Conservation (phyloP, 164 flowering plant species). For the Piper betle region DNA sequence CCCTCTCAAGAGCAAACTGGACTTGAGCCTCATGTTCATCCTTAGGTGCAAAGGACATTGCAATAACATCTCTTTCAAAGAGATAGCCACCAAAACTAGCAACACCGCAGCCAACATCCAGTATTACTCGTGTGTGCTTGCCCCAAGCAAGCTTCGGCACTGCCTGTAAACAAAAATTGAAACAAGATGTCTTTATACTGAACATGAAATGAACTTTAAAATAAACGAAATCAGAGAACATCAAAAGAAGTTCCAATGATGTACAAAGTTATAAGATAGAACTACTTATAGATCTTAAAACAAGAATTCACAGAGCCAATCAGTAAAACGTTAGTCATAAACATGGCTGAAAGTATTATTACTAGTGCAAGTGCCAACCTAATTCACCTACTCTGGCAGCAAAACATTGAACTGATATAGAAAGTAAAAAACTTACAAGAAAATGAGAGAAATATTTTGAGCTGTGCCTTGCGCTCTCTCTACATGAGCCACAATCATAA, state of each 20-base stretch:
- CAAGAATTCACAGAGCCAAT: neutral
- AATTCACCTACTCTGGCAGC: neutral
- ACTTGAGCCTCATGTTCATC: too few relatives aligned
- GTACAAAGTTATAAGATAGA: neutral
- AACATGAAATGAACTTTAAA: neutral
- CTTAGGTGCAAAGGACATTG: too few relatives aligned
- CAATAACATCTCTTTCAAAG: too few relatives aligned
- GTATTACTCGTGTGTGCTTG: slow-evolving; percentile 50
- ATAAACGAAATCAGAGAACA: neutral
- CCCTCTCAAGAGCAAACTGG: too few relatives aligned
- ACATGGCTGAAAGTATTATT: neutral
- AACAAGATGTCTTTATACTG: neutral
- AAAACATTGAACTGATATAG: neutral
- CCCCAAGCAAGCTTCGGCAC: slow-evolving; percentile 70
- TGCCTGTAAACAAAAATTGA: slow-evolving; percentile 29
- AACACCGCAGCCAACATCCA: slow-evolving; percentile 95
- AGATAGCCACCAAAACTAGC: slow-evolving; percentile 36
- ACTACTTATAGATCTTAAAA: neutral
- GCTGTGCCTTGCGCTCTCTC: too few relatives aligned
- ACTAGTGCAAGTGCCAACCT: neutral
- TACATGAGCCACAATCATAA: too few relatives aligned
- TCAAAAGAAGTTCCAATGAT: neutral
- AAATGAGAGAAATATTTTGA: too few relatives aligned
- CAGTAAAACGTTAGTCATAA: neutral
- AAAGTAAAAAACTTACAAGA: neutral